Conservation (phyloP, 2,329 filamentous ascomycete species). For the Arthrinium phaeospermum region DNA sequence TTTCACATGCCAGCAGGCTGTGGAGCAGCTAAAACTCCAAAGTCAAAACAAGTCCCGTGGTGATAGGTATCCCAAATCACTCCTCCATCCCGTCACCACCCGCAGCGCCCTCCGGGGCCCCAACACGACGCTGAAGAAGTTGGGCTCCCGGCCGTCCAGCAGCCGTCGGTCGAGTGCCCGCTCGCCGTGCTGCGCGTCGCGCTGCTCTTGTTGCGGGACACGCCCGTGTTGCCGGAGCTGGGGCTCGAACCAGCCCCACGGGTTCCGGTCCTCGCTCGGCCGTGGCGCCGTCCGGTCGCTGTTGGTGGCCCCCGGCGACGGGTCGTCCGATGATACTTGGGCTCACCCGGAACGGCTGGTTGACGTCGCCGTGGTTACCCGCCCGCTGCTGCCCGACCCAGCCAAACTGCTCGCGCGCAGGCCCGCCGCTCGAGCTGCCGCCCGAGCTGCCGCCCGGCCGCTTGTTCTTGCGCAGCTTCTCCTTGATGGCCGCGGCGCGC, state of each 20-base stretch:
- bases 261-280: conserved; percentile 37
- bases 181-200: conserved; percentile 44
- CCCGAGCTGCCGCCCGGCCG: conserved; percentile 5
- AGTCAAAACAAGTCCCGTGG: neutral
- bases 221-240: conserved; percentile 26
- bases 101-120: conserved; percentile 71
- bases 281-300: conserved; percentile 23
- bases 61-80: too few relatives aligned
- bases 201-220: conserved; percentile 37
- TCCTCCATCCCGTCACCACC: conserved; percentile 62
- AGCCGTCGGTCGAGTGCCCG: conserved; percentile 43
- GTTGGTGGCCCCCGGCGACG: conserved; percentile 28
- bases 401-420: conserved; percentile 31
- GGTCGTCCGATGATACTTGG: conserved; percentile 32
- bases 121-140: conserved; percentile 72
- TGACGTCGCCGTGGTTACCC: neutral
- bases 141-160: conserved; percentile 64
- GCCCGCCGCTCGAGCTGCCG: conserved; percentile 22
- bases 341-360: conserved; percentile 27
- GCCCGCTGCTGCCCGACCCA: conserved; percentile 16
- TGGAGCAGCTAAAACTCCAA: too few relatives aligned
- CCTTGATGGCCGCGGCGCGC: conserved; percentile 26
- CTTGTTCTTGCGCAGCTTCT: conserved; percentile 35
- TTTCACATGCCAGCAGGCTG: neutral
- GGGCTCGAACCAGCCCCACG: conserved; percentile 33